These are phyloP conservation scores for Rhizophagus clarus DNA, from an alignment of 192 early-diverging fungal genomes.

Conservation along the genomic window DNA sequence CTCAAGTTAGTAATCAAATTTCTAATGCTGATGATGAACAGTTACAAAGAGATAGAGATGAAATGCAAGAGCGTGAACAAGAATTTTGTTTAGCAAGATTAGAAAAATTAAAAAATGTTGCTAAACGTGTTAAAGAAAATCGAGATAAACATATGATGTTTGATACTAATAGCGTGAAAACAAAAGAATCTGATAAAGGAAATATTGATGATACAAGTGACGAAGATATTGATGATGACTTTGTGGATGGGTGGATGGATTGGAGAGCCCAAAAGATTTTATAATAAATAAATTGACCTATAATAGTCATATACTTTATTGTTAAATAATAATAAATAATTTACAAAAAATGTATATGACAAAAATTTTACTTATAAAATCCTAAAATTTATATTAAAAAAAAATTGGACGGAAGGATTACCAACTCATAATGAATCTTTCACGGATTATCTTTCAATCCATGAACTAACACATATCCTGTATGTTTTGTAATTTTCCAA, in stretches of 20 bases:
- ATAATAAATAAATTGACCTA: background rate
- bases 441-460: slow-evolving; percentile 27
- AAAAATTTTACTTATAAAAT: no score
- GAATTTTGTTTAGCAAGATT: slow-evolving; percentile 30
- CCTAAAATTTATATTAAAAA: background rate
- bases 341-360: no score
- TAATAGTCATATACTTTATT: background rate
- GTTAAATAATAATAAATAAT: background rate
- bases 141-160: slow-evolving; percentile 1
- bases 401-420: background rate
- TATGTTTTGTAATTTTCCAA: slow-evolving; percentile 58
- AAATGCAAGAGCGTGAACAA: slow-evolving; percentile 33
- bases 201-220: background rate
- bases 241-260: slow-evolving; percentile 11
- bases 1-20: slow-evolving; percentile 29
- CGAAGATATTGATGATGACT: background rate
- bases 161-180: background rate
- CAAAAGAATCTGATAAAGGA: background rate
- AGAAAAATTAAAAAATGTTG: slow-evolving; percentile 26
- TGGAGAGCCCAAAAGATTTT: slow-evolving; percentile 31
- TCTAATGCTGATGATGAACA: slow-evolving; percentile 31
- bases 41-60: slow-evolving; percentile 32
- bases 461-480: slow-evolving; percentile 58
- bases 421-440: no score
- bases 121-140: slow-evolving; percentile 5